Percentiles rank a stretch among this genome's conserved stretches.
phyloP scores from a whole-genome alignment of 345 rosid species.

The Anastatica hierochuntica region DNA sequence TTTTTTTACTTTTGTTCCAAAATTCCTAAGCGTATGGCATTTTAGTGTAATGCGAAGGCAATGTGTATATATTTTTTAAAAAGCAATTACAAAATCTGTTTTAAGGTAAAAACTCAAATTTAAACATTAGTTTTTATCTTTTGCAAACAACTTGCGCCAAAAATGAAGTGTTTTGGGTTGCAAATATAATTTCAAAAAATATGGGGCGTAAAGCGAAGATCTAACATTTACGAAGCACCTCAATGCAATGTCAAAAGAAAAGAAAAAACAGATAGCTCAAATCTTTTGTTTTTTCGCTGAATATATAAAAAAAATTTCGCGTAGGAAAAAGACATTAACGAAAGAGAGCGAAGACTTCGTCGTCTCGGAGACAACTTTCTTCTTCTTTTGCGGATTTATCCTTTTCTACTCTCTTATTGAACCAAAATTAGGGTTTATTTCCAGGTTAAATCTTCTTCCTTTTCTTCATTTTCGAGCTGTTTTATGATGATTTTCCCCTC shows the following conservation, averaged over 20 bases:
- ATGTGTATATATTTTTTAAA: too few relatives aligned
- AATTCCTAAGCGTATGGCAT: too few relatives aligned
- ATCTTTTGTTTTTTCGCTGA: not conserved
- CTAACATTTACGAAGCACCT: not conserved
- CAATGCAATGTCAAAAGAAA: slow-evolving; percentile 2
- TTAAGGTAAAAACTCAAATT: too few relatives aligned
- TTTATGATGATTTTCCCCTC: not conserved
- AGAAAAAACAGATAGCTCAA: slow-evolving; percentile 9
- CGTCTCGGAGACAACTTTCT: slow-evolving; percentile 16
- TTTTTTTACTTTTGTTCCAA: too few relatives aligned
- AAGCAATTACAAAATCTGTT: too few relatives aligned
- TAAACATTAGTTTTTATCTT: too few relatives aligned
- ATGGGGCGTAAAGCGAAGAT: slow-evolving; percentile 12
- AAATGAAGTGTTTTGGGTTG: not conserved
- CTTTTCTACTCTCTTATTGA: not conserved
- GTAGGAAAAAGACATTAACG: slow-evolving; percentile 19
- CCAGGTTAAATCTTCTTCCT: slow-evolving; percentile 1
- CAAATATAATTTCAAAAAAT: not conserved
- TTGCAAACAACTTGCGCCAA: not conserved
- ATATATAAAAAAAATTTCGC: slow-evolving; percentile 2
- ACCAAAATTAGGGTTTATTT: slow-evolving; percentile 20
- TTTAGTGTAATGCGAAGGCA: too few relatives aligned
- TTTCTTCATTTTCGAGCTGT: not conserved
- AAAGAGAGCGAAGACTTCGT: slow-evolving; percentile 25
- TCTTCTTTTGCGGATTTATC: slow-evolving; percentile 19